Evolutionary conservation across 2,329 filamentous ascomycete species (phyloP).

Genomic region (Verticillium nubilum): DNA sequence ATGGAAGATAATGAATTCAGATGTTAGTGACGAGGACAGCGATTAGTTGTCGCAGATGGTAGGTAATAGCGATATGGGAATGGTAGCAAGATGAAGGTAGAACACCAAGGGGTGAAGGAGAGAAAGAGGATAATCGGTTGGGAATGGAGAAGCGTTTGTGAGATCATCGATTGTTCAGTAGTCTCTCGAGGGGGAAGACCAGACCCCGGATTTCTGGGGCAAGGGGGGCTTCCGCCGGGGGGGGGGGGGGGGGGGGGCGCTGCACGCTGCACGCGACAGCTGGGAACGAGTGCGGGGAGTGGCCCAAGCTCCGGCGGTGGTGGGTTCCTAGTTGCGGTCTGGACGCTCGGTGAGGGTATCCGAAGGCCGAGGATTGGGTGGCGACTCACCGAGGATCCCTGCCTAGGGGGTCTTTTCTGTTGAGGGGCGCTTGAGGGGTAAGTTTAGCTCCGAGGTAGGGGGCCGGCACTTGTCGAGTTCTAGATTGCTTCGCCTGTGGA

Average conservation of each 20-base stretch:
- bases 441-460: neutral
- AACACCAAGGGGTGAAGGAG: neutral
- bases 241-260: neutral
- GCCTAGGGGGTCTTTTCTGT: neutral
- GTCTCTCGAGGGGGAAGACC: neutral
- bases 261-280: neutral
- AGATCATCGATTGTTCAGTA: neutral
- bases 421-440: neutral
- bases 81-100: neutral
- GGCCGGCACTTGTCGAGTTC: neutral
- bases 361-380: neutral
- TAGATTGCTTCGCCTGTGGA: neutral
- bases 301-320: neutral
- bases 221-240: no score
- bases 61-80: neutral
- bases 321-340: neutral
- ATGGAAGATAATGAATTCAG: neutral
- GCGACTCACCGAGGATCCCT: neutral
- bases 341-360: neutral
- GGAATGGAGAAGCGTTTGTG: neutral
- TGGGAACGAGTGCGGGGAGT: neutral
- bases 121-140: slow-evolving; percentile 2
- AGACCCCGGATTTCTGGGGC: neutral
- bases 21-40: neutral
- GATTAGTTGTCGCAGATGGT: neutral